Evolutionary conservation across 1,139 yeast species (phyloP), one percentile per base, ranked within the genome.

Genomic region (Suhomyces ambrosiae): DNA sequence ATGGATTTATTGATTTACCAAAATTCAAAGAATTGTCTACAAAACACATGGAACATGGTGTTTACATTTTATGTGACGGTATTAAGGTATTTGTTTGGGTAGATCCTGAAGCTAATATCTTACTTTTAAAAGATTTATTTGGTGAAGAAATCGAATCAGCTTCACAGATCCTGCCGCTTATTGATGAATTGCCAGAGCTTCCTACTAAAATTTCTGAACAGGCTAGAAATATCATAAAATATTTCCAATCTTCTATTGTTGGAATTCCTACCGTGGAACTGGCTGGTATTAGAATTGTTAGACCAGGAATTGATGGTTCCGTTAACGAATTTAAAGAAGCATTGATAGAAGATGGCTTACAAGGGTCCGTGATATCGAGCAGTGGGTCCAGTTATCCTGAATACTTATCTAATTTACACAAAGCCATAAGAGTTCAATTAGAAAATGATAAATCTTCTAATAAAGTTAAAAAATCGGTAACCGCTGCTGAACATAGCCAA

Each of bases 31-130:
- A 81, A 4, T 62, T 80, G 18, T 54, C 71, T 5, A 50, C 65
- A 9, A 62, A 68, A 3, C 58, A 78, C 12, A 74, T 80, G 45
- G 74, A 72, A 40, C 89, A 90, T 30, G 95, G 96, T 3, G 90
- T 86, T 7, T 88, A 86, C 59, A 56, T 90, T 34, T 61, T 84
- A 23, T 90, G 85, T 65, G 80, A 86, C 52, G 95, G 96, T 10
- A 69, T 66, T 21, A 58, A 68, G 15, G 69, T 83, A 4, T 71
- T 71, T 39, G 67, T 92, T 24, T 86, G 88, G 82, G 66, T 92
- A 25, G 88, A 87, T 56, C 77, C 78, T 11, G 76, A 79, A 30
- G 86, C 87, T 1, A 82, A 85, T 48, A 80, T 84, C 5, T 61
- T 79, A 42, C 66, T 92, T 23, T 56, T 92, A 19, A 68, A 76